phyloP scores from a whole-genome alignment of 257 asterid species.

The Fraxinus pennsylvanica region DNA sequence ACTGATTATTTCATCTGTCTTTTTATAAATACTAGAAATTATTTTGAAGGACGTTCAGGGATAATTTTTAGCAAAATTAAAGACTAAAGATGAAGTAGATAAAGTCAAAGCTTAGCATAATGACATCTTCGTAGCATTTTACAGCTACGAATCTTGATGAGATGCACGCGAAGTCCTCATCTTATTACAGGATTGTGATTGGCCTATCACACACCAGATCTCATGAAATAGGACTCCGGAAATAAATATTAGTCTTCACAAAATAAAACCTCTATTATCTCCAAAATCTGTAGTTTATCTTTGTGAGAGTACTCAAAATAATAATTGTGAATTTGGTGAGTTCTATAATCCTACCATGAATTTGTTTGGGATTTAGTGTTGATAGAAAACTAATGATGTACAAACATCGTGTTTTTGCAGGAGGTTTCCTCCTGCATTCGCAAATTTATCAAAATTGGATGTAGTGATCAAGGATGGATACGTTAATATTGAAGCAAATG shows the following conservation, averaged over 20 bases:
- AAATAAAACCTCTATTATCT: neutral
- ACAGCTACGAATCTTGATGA: neutral
- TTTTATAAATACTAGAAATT: neutral
- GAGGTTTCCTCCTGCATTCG: slow-evolving; percentile 73
- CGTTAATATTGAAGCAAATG: slow-evolving; percentile 60
- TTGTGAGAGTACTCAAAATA: neutral
- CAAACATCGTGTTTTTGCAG: slow-evolving; percentile 41
- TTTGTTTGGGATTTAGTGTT: neutral
- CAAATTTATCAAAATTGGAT: slow-evolving; percentile 75
- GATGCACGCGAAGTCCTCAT: neutral
- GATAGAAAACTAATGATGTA: neutral
- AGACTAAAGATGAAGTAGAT: neutral
- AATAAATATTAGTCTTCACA: neutral
- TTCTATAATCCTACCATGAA: neutral
- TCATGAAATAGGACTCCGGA: neutral
- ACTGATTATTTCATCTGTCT: neutral
- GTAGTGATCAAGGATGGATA: slow-evolving; percentile 74
- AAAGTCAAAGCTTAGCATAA: neutral
- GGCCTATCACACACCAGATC: neutral
- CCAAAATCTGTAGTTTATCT: neutral
- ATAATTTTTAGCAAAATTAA: neutral
- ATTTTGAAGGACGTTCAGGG: neutral
- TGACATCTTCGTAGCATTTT: neutral
- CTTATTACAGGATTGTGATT: neutral
- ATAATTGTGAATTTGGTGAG: neutral